Evolutionary conservation across 1,139 yeast genomes (phyloP).

Genomic region (Taphrina betulina): DNA sequence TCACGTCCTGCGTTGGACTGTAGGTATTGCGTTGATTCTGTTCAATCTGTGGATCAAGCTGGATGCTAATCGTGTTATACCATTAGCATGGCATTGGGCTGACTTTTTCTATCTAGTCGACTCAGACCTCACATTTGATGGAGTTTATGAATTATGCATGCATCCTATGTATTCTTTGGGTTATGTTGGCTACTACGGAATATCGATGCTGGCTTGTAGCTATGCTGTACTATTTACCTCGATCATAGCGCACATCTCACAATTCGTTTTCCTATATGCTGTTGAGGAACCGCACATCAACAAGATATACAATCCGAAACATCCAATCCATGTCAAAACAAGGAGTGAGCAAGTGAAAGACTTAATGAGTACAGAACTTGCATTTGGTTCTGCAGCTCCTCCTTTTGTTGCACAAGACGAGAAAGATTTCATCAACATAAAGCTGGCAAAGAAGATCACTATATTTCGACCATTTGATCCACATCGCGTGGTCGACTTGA

Average conservation of each 20-base stretch:
- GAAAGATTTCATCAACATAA: background rate
- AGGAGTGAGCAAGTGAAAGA: constrained; percentile 14
- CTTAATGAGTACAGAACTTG: constrained; percentile 18
- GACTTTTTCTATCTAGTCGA: constrained; percentile 85
- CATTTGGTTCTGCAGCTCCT: constrained; percentile 23
- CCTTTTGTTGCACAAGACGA: constrained; percentile 41
- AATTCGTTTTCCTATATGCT: constrained; percentile 70
- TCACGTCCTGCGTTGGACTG: constrained; percentile 46
- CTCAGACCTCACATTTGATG: constrained; percentile 78
- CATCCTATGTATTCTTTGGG: constrained; percentile 95
- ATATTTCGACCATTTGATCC: constrained; percentile 58
- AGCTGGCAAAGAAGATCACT: background rate
- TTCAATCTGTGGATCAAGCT: constrained; percentile 85
- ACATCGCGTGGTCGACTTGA: constrained; percentile 64
- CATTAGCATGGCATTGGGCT: constrained; percentile 96
- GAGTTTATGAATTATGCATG: constrained; percentile 87
- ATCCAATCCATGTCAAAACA: background rate
- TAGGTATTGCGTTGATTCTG: constrained; percentile 54
- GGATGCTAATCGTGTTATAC: constrained; percentile 85
- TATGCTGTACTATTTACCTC: constrained; percentile 72
- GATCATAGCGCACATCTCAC: constrained; percentile 72
- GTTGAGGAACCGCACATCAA: constrained; percentile 90
- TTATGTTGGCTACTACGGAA: constrained; percentile 70
- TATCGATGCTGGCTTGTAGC: constrained; percentile 61
- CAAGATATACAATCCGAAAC: constrained; percentile 57